Percentiles rank a stretch among this genome's conserved stretches.
These are phyloP conservation scores for Xanthoparmelia taractica DNA, from an alignment of 495 filamentous ascomycete genomes.

Conservation along the genomic window DNA sequence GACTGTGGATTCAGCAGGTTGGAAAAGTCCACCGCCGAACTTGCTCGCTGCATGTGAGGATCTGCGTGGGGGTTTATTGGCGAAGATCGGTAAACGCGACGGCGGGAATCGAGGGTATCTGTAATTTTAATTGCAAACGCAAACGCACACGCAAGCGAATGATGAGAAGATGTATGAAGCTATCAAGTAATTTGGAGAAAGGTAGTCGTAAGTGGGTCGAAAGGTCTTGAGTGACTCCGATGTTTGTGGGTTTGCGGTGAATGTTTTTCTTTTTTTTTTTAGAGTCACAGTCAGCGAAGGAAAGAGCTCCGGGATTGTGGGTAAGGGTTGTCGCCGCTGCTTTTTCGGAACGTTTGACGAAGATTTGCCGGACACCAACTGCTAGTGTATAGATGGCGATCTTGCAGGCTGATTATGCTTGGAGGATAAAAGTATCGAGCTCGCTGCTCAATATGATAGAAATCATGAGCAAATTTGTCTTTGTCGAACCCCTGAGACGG, in stretches of 20 bases:
- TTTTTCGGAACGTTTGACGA: conserved; percentile 6
- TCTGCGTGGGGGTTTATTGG: conserved; percentile 18
- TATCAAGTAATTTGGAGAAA: neutral
- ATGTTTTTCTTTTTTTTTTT: neutral
- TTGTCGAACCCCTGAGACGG: neutral
- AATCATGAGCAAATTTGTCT: neutral
- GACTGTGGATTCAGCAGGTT: conserved; percentile 65
- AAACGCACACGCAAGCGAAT: conserved; percentile 7
- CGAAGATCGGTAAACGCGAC: conserved; percentile 15
- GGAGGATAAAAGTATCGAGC: neutral
- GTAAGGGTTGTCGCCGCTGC: neutral
- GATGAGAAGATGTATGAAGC: neutral
- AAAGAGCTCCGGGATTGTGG: neutral
- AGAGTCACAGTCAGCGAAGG: conserved; percentile 2
- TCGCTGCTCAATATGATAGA: neutral
- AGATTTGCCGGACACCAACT: conserved; percentile 9
- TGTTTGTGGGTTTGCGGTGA: neutral
- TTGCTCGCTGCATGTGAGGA: conserved; percentile 56
- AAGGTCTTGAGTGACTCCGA: conserved; percentile 8
- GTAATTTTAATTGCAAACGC: conserved; percentile 6
- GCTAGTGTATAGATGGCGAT: conserved; percentile 1
- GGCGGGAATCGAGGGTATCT: conserved; percentile 17
- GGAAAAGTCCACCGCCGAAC: conserved; percentile 66
- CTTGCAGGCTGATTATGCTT: conserved; percentile 9
- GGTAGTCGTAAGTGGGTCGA: neutral